Conservation (phyloP, 257 asterid genomes). For the Solanum ossicruentum region DNA sequence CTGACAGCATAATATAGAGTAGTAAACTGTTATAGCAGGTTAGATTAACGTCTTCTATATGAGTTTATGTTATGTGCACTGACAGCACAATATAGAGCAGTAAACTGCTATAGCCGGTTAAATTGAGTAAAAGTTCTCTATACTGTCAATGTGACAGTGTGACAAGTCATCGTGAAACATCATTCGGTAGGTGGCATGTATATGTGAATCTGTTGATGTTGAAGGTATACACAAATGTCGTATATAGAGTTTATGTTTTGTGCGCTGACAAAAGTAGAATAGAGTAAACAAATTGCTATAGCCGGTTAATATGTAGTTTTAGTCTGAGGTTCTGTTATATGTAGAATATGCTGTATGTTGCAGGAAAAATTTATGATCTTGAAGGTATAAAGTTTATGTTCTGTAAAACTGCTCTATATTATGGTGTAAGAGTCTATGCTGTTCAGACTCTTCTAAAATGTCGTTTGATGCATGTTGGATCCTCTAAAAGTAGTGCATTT, state of each 20-base stretch:
- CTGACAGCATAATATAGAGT: not conserved
- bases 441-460: no score
- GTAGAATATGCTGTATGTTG: not conserved
- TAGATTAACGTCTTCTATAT: not conserved
- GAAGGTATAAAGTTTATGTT: not conserved
- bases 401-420: not conserved
- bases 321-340: not conserved
- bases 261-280: not conserved
- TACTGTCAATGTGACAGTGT: not conserved
- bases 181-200: no score
- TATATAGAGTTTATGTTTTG: not conserved
- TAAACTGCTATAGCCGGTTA: not conserved
- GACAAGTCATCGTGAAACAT: no score
- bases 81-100: not conserved
- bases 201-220: not conserved
- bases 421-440: not conserved
- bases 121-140: not conserved
- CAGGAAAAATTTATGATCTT: not conserved
- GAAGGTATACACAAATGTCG: not conserved
- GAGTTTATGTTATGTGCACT: not conserved
- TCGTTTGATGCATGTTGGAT: no score
- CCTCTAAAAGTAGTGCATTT: no score
- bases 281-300: not conserved
- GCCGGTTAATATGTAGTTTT: not conserved
- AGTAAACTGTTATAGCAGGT: not conserved